phyloP scores from a whole-genome alignment of 805 yeast genomes.

The Kluyveromyces siamensis region DNA sequence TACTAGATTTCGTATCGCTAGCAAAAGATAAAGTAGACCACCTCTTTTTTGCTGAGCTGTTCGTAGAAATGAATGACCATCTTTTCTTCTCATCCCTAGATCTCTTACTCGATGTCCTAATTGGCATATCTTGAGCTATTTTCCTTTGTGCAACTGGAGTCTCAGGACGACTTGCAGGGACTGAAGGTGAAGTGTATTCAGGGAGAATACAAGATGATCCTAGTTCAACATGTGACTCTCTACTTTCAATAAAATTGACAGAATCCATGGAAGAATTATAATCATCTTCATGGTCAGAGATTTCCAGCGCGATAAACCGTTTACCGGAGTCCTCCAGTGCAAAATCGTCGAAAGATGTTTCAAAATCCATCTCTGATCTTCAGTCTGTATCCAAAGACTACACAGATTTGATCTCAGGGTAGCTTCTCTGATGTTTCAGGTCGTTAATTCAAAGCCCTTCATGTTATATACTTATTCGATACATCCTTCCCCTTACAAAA shows the following conservation, averaged over 20 bases:
- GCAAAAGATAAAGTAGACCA: conserved; percentile 23
- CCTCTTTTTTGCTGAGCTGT: conserved; percentile 23
- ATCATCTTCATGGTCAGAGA: conserved; percentile 25
- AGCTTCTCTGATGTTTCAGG: background rate
- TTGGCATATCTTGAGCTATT: background rate
- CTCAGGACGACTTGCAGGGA: background rate
- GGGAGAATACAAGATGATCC: background rate
- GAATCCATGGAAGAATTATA: conserved; percentile 11
- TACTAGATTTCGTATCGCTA: conserved; percentile 5
- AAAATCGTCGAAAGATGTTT: conserved; percentile 21
- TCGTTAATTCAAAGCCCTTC: background rate
- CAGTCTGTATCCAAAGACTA: background rate
- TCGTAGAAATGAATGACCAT: conserved; percentile 24
- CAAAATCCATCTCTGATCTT: conserved; percentile 11
- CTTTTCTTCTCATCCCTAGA: conserved; percentile 18
- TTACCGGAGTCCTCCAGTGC: conserved; percentile 9
- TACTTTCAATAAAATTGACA: background rate
- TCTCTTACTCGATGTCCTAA: background rate
- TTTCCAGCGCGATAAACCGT: conserved; percentile 25
- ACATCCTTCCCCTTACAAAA: background rate
- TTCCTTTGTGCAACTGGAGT: background rate
- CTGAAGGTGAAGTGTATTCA: background rate
- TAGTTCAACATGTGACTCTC: background rate
- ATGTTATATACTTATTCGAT: background rate
- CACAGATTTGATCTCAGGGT: background rate